Evolutionary conservation across 805 yeast genomes (phyloP).

Genomic region (Nakazawaea siamensis): DNA sequence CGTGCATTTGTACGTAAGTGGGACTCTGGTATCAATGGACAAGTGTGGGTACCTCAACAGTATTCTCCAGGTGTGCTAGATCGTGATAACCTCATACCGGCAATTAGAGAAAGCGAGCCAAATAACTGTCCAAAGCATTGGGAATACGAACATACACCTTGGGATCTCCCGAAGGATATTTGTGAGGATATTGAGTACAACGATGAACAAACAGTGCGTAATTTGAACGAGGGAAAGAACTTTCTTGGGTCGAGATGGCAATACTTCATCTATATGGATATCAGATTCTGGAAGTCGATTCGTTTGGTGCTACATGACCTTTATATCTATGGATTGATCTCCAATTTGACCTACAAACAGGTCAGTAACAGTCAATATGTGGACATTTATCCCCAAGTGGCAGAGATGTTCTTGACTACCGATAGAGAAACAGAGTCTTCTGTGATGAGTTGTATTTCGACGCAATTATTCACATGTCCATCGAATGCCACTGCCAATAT

Average conservation of each 20-base stretch:
- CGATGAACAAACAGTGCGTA: slow-evolving; percentile 16
- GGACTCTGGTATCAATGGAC: slow-evolving; percentile 39
- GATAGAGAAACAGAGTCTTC: slow-evolving; percentile 90
- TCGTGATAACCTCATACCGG: slow-evolving; percentile 31
- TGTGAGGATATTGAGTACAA: slow-evolving; percentile 42
- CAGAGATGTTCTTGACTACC: slow-evolving; percentile 57
- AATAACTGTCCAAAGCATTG: slow-evolving; percentile 24
- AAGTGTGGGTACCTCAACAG: neutral
- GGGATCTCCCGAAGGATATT: slow-evolving; percentile 37
- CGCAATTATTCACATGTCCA: slow-evolving; percentile 88
- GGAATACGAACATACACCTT: slow-evolving; percentile 29
- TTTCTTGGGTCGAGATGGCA: slow-evolving; percentile 48
- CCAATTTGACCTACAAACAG: slow-evolving; percentile 46
- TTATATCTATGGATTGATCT: slow-evolving; percentile 55
- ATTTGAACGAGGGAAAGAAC: slow-evolving; percentile 8
- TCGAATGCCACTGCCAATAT: slow-evolving; percentile 60
- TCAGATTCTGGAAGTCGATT: slow-evolving; percentile 61
- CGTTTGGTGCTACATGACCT: slow-evolving; percentile 54
- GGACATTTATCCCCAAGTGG: slow-evolving; percentile 69
- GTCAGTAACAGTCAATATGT: slow-evolving; percentile 73
- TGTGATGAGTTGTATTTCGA: slow-evolving; percentile 61
- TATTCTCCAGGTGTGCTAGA: slow-evolving; percentile 15
- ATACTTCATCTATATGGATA: slow-evolving; percentile 55
- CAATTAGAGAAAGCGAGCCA: slow-evolving; percentile 20
- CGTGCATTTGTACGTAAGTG: slow-evolving; percentile 54